Base-by-base conservation (phyloP, 2,329 filamentous ascomycete species). In the Botrytis fragariae region DNA sequence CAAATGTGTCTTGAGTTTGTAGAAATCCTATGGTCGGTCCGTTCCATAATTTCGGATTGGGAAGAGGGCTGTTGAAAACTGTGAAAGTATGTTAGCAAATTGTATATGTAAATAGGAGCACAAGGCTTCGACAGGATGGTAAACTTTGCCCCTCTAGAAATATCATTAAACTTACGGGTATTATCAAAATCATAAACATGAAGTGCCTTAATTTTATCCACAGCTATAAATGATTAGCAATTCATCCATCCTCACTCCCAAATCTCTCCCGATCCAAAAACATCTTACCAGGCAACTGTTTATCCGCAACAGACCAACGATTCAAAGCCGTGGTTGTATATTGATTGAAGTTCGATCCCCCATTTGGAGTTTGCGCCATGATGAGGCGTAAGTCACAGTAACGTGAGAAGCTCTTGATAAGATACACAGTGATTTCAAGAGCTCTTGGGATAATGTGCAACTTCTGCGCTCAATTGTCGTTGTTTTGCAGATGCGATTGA, bases 121-220 rank as follows among this genome's bases (percentile, higher is more conserved):
- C 69, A 75, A 65, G 20, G 16, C 29, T 59, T n/a, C 25, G 16
- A 20, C 5, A 44, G n/a, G 18, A 64, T 32, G 51, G 37, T 62
- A 37, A 42, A 37, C 18, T 32, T 37, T 44, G 12, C 32, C 44
- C n/a, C 20, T 37, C 16, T 18, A 69, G 44, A 61, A 6, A 16
- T 57, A 70, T 61, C 39, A 51, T 60, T n/a, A 16, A 63, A 76
- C 91, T 81, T 85, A 95, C 93, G 84, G 54, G 95, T 98, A 81
- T 99, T 98, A 83, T 99, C 96, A 82, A 98, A 99, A 82, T 99
- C 96, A 84, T 98, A 98, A 77, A 99, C 88, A 81, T 98, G 95
- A 70, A 99, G 90, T 14, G 90, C 84, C 81, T 89, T 93, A 83
- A 98, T 91, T 72, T 89, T 86, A 60, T 92, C 86, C 18, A 90